A percentile compares a stretch with the other conserved stretches of the same genome.
phyloP scores from a whole-genome alignment of 2,329 filamentous ascomycete genomes.

The Hypoxylon sp. region DNA sequence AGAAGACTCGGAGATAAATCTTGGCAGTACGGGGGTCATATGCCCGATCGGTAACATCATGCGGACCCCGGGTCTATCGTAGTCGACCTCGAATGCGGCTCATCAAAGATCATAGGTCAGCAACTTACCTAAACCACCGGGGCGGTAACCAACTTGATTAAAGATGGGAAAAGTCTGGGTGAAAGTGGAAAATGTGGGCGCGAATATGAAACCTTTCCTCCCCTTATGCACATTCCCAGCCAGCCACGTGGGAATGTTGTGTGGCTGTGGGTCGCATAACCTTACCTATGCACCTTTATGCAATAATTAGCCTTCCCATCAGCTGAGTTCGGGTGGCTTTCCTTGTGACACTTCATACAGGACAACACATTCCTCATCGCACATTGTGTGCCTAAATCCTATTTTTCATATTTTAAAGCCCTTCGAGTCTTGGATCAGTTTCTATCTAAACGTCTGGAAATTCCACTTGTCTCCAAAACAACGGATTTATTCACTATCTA shows the following conservation, averaged over 20 bases:
- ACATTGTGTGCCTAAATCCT: not conserved
- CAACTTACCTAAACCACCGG: not conserved
- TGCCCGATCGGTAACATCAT: not conserved
- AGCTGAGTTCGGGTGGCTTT: conserved; percentile 26
- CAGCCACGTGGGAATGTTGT: conserved; percentile 35
- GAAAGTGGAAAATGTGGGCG: conserved; percentile 3
- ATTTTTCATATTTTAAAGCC: not conserved
- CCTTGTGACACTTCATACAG: conserved; percentile 9
- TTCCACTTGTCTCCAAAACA: not conserved
- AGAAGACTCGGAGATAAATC: not conserved
- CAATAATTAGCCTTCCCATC: conserved; percentile 21
- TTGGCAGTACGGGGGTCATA: not conserved
- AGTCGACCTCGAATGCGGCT: not conserved
- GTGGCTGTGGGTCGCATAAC: conserved; percentile 24
- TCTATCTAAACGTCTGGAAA: not conserved
- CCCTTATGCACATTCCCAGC: conserved; percentile 9
- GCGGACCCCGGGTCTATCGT: not conserved
- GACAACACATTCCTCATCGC: conserved; percentile 4
- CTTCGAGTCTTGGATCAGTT: not conserved
- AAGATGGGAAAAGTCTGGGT: not conserved
- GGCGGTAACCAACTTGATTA: not conserved
- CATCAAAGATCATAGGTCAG: not conserved
- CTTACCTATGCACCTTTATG: conserved; percentile 17
- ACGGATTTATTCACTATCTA: not conserved
- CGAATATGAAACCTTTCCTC: not conserved